Evolutionary conservation across 768 basidiomycete species (phyloP).

Genomic region (Trametes cinnabarina): DNA sequence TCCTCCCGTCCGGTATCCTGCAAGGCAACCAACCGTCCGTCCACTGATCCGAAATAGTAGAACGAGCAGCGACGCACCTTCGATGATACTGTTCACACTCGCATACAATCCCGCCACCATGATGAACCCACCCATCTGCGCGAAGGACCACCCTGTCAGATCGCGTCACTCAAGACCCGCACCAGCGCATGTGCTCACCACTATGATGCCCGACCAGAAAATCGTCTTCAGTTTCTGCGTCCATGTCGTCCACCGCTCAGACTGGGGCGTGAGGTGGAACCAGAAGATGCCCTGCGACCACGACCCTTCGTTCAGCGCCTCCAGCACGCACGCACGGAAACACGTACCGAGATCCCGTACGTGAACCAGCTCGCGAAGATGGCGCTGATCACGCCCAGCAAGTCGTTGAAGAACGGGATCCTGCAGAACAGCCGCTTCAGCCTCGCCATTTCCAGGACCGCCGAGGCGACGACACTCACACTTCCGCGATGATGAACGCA

Average conservation of each 20-base stretch:
- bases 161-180: too few relatives aligned
- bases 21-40: neutral
- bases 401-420: slow-evolving; percentile 34
- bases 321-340: too few relatives aligned
- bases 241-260: slow-evolving; percentile 24
- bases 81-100: slow-evolving; percentile 27
- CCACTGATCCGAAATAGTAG: neutral
- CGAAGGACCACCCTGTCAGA: too few relatives aligned
- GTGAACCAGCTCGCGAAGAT: slow-evolving; percentile 34
- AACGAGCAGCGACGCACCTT: slow-evolving; percentile 21
- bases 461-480: slow-evolving; percentile 17
- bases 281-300: slow-evolving; percentile 26
- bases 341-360: slow-evolving; percentile 28
- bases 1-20: slow-evolving; percentile 28
- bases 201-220: slow-evolving; percentile 26
- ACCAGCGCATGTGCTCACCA: slow-evolving; percentile 12
- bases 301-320: neutral
- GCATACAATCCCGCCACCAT: slow-evolving; percentile 32
- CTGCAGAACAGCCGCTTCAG: neutral
- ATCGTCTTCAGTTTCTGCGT: slow-evolving; percentile 24
- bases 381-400: slow-evolving; percentile 30
- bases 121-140: slow-evolving; percentile 30
- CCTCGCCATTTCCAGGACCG: neutral
- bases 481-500: slow-evolving; percentile 32
- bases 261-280: slow-evolving; percentile 27